Conservation (phyloP, 495 filamentous ascomycete genomes). For the Podospora sp. region DNA sequence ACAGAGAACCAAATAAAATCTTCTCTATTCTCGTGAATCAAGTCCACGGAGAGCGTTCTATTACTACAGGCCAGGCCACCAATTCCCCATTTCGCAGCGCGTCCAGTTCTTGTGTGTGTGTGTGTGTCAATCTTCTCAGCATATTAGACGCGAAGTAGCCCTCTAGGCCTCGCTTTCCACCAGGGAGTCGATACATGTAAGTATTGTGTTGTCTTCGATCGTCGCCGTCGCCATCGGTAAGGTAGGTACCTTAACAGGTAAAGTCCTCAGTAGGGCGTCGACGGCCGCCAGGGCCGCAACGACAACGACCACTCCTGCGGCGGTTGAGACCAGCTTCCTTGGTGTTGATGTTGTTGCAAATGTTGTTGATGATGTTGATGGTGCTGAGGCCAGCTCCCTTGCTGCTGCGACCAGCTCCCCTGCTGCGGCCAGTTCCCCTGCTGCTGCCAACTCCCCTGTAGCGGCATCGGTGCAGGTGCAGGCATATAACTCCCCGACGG, state of each 20-base stretch:
- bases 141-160: neutral
- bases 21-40: neutral
- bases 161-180: neutral
- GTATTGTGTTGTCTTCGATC: neutral
- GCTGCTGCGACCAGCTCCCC: neutral
- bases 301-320: neutral
- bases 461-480: too few relatives aligned
- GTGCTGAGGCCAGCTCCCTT: neutral
- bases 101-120: neutral
- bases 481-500: neutral
- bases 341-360: neutral
- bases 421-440: neutral
- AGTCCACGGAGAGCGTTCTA: neutral
- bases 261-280: slow-evolving; percentile 6
- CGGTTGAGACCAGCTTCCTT: neutral
- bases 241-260: neutral
- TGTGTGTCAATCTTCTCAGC: neutral
- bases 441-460: neutral
- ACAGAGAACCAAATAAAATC: neutral
- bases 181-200: neutral
- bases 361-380: neutral
- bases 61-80: neutral
- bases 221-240: neutral
- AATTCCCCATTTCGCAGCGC: neutral
- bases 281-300: slow-evolving; percentile 19